phyloP scores from a whole-genome alignment of 805 yeast genomes.

The Brettanomyces nanus region DNA sequence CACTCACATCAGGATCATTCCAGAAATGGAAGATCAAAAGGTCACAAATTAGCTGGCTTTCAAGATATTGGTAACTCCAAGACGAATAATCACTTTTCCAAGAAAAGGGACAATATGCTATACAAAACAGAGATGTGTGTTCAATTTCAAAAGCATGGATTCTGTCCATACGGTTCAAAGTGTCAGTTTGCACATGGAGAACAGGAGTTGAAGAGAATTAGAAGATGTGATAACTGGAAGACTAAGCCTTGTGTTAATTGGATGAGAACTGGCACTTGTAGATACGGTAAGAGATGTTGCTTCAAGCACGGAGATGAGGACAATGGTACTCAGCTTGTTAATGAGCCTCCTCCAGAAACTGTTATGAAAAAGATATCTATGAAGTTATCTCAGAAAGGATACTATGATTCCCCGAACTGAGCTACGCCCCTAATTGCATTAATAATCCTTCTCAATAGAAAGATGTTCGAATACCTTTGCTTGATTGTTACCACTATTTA shows the following conservation, averaged over 20 bases:
- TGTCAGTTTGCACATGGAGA: conserved; percentile 94
- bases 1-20: too few species aligned
- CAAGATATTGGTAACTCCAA: conserved; percentile 13
- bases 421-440: too few species aligned
- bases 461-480: not conserved
- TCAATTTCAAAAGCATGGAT: conserved; percentile 59
- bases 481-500: not conserved
- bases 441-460: too few species aligned
- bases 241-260: conserved; percentile 89
- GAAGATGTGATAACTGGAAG: conserved; percentile 77
- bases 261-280: conserved; percentile 72
- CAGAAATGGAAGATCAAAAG: not conserved
- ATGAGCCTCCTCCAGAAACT: conserved; percentile 3
- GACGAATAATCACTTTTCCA: conserved; percentile 3
- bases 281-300: conserved; percentile 88
- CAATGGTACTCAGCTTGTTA: conserved; percentile 8
- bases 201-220: conserved; percentile 62
- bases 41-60: conserved; percentile 5
- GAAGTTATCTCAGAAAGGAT: conserved; percentile 5
- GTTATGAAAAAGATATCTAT: conserved; percentile 4
- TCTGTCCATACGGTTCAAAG: conserved; percentile 82
- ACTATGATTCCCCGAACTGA: conserved; percentile 1
- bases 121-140: conserved; percentile 90
- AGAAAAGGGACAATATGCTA: conserved; percentile 22
- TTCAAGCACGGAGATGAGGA: conserved; percentile 64